A percentile compares a stretch with the other conserved stretches of the same genome.
phyloP scores from a whole-genome alignment of 352 stramenopile genomes.

The Pythium vanterpoolii region DNA sequence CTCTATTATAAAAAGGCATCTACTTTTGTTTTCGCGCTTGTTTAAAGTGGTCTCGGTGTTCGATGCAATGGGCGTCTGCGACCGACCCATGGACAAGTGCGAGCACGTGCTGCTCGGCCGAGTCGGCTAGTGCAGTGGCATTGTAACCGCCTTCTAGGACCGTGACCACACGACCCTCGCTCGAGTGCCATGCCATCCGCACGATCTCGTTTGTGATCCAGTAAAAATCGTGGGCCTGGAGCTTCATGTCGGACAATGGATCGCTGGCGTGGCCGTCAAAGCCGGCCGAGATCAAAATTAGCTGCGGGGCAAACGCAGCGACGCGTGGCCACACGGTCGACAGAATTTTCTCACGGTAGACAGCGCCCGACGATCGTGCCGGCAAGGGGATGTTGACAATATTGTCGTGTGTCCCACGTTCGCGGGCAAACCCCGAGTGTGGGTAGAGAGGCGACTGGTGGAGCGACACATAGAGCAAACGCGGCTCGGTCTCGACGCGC shows the following conservation, averaged over 20 bases:
- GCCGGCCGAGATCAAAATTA: conserved; percentile 94
- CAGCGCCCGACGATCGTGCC: conserved; percentile 42
- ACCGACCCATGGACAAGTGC: conserved; percentile 28
- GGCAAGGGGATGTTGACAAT: conserved; percentile 40
- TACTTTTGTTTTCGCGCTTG: too few species aligned
- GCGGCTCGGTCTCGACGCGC: conserved; percentile 57
- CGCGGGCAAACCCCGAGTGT: conserved; percentile 38
- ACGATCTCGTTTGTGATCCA: conserved; percentile 42
- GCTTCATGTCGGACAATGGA: conserved; percentile 71
- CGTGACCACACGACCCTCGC: conserved; percentile 43
- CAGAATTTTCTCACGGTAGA: conserved; percentile 66
- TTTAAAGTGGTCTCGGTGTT: not conserved
- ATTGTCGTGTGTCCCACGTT: conserved; percentile 62
- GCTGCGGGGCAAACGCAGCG: conserved; percentile 85
- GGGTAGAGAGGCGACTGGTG: conserved; percentile 68
- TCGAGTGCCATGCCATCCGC: conserved; percentile 31
- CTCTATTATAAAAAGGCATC: conserved; percentile 10
- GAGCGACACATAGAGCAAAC: conserved; percentile 37
- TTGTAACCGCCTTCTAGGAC: conserved; percentile 56
- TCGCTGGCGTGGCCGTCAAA: conserved; percentile 94
- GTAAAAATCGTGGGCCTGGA: conserved; percentile 54
- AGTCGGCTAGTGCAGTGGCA: conserved; percentile 26
- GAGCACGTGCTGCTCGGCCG: conserved; percentile 28
- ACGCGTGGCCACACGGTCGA: conserved; percentile 80
- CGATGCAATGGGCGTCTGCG: conserved; percentile 36